Conservation (phyloP, 768 basidiomycete genomes). For the Amanita rubescens region DNA sequence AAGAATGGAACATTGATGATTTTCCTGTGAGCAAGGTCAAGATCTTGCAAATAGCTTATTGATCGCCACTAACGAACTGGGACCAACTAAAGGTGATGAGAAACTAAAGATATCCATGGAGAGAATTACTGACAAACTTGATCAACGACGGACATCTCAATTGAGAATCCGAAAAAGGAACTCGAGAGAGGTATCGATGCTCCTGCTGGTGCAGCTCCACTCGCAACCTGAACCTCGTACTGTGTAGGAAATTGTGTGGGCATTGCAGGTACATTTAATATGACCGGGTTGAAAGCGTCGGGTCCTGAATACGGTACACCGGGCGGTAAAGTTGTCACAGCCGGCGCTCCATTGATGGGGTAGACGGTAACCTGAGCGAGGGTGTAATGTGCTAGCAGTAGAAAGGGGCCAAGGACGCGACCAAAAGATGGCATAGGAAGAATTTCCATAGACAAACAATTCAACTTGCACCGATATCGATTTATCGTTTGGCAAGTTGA, state of each 20-base stretch:
- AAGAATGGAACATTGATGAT: conserved; percentile 55
- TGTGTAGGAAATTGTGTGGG: conserved; percentile 6
- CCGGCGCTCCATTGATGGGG: background rate
- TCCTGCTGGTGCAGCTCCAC: conserved; percentile 10
- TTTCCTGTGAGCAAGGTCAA: conserved; percentile 25
- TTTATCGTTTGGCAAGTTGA: too few species aligned
- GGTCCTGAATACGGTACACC: background rate
- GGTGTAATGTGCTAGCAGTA: background rate
- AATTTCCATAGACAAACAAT: background rate
- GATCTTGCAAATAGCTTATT: background rate
- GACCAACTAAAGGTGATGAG: background rate
- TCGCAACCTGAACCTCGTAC: conserved; percentile 5
- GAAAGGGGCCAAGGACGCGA: background rate
- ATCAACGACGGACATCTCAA: conserved; percentile 68
- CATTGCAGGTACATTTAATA: background rate
- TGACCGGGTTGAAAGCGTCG: background rate
- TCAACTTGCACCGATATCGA: too few species aligned
- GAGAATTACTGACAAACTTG: conserved; percentile 46
- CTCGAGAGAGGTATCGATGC: conserved; percentile 37
- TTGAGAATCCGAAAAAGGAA: conserved; percentile 65
- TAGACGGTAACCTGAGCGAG: background rate
- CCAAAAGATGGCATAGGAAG: background rate
- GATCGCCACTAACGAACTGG: background rate
- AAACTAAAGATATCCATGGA: background rate
- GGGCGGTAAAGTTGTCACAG: background rate